Conservation (phyloP, 306 rosid genomes). For the Hippophae tibetana region DNA sequence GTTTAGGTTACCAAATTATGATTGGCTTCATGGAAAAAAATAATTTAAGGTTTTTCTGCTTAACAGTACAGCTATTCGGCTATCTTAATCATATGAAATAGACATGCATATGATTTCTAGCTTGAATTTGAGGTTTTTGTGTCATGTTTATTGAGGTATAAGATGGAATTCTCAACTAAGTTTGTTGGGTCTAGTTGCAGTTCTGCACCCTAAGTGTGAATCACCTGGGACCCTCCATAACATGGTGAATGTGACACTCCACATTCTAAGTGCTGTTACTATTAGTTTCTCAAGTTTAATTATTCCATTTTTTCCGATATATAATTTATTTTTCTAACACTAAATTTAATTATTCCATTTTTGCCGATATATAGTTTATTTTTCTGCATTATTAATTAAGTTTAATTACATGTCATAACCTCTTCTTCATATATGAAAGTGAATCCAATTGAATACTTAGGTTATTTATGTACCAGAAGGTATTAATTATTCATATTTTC, state of each 20-base stretch:
- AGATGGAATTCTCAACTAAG: conserved; percentile 28
- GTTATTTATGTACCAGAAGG: too few relatives aligned
- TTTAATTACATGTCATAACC: too few relatives aligned
- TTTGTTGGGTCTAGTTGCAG: conserved; percentile 32
- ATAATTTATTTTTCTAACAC: too few relatives aligned
- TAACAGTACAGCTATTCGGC: too few relatives aligned
- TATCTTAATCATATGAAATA: too few relatives aligned
- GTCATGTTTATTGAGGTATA: conserved; percentile 10
- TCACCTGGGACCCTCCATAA: conserved; percentile 58
- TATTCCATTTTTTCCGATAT: conserved; percentile 15
- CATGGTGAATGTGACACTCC: conserved; percentile 35
- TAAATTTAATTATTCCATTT: conserved; percentile 9
- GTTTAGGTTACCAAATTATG: conserved; percentile 13
- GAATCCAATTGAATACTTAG: too few relatives aligned
- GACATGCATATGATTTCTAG: conserved; percentile 6
- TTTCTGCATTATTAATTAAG: too few relatives aligned
- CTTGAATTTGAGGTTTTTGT: conserved; percentile 17
- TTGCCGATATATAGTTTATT: not conserved
- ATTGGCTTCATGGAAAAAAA: conserved; percentile 24
- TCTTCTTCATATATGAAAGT: too few relatives aligned
- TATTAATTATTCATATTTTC: too few relatives aligned
- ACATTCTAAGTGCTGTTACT: conserved; percentile 46
- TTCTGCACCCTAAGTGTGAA: conserved; percentile 60
- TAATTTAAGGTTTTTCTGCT: not conserved
- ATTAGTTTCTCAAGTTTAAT: conserved; percentile 21